Percentiles rank a stretch among this genome's conserved stretches.
phyloP scores from a whole-genome alignment of 768 basidiomycete genomes.

The Podaxis sp. region DNA sequence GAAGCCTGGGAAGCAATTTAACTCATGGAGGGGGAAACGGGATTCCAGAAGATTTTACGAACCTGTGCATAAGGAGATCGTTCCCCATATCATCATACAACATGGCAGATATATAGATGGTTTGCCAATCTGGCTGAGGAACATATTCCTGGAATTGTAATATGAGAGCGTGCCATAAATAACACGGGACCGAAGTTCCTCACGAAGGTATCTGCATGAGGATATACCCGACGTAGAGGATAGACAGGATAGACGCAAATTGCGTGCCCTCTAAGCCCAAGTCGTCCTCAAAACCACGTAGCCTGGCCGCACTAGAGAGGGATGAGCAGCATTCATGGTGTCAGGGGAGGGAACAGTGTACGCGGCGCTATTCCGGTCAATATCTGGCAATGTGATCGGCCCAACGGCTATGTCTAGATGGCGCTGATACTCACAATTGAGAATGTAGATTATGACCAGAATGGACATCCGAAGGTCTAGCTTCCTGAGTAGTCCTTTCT shows the following conservation, averaged over 20 bases:
- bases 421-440: slow-evolving; percentile 34
- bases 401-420: neutral
- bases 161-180: neutral
- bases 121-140: slow-evolving; percentile 59
- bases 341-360: slow-evolving; percentile 26
- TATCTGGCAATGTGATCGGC: slow-evolving; percentile 33
- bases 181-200: slow-evolving; percentile 1
- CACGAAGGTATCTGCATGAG: slow-evolving; percentile 75
- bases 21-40: neutral
- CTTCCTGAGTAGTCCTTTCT: slow-evolving; percentile 42
- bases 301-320: slow-evolving; percentile 53
- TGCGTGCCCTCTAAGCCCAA: slow-evolving; percentile 56
- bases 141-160: slow-evolving; percentile 54
- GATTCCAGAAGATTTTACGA: slow-evolving; percentile 10
- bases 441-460: slow-evolving; percentile 46
- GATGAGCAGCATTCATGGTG: neutral
- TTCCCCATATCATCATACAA: slow-evolving; percentile 71
- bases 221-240: slow-evolving; percentile 68
- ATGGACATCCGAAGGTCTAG: slow-evolving; percentile 52
- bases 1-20: slow-evolving; percentile 30
- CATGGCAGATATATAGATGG: slow-evolving; percentile 64
- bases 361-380: slow-evolving; percentile 74
- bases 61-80: slow-evolving; percentile 51
- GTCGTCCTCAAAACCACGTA: slow-evolving; percentile 66
- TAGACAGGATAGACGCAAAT: slow-evolving; percentile 59